Percentiles rank a stretch among this genome's conserved stretches.
Evolutionary conservation across 2,329 filamentous ascomycete genomes (phyloP).

Genomic region (Monilinia laxa): DNA sequence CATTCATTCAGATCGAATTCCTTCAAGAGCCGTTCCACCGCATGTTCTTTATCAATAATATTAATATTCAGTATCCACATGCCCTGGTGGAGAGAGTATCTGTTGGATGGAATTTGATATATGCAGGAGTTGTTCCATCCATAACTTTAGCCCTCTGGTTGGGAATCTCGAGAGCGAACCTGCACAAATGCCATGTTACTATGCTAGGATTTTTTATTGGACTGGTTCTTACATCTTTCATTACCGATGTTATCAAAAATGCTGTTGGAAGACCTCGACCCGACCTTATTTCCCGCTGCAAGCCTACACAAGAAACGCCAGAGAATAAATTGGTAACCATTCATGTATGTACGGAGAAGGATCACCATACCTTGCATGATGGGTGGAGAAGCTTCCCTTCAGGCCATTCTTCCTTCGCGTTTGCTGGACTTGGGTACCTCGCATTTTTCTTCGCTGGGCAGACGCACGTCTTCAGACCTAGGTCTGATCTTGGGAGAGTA

Average conservation of each 20-base stretch:
- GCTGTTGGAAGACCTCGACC: conserved; percentile 70
- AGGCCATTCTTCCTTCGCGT: conserved; percentile 77
- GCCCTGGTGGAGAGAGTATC: conserved; percentile 81
- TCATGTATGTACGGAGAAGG: conserved; percentile 69
- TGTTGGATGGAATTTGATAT: conserved; percentile 62
- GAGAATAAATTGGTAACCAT: conserved; percentile 58
- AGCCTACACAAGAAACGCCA: conserved; percentile 57
- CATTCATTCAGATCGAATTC: conserved; percentile 55
- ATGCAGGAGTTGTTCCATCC: conserved; percentile 72
- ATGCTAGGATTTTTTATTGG: conserved; percentile 77
- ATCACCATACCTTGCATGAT: conserved; percentile 71
- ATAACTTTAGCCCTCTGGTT: conserved; percentile 66
- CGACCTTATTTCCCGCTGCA: conserved; percentile 85
- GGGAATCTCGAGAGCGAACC: conserved; percentile 56
- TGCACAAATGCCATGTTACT: conserved; percentile 82
- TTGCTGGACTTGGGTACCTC: conserved; percentile 74
- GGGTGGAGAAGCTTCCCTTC: conserved; percentile 83
- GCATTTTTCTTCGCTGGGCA: conserved; percentile 69
- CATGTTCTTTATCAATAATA: conserved; percentile 87
- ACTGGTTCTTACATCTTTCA: conserved; percentile 72
- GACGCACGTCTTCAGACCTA: conserved; percentile 53
- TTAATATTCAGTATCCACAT: conserved; percentile 81
- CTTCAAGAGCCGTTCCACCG: conserved; percentile 85
- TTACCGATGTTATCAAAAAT: conserved; percentile 90
- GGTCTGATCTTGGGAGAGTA: conserved; percentile 53